Conservation (phyloP, 2,329 filamentous ascomycete species). For the Penicillium sp. region DNA sequence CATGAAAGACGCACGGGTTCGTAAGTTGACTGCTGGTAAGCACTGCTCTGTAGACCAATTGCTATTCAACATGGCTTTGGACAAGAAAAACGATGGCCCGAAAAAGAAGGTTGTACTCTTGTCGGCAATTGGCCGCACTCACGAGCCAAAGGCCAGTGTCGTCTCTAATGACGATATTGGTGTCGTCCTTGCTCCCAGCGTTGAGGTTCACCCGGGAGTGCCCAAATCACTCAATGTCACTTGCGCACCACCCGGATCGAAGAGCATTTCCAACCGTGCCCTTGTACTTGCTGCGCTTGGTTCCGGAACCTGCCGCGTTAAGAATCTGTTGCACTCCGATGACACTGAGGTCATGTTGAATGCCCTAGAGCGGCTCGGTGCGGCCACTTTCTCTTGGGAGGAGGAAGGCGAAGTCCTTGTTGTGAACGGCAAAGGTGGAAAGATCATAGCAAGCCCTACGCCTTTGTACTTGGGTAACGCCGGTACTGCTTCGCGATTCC, state of each 20-base stretch:
- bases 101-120: slow-evolving; percentile 95
- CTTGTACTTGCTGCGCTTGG: slow-evolving; percentile 88
- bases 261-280: slow-evolving; percentile 93
- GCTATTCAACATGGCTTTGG: slow-evolving; percentile 87
- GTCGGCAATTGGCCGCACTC: slow-evolving; percentile 76
- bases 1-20: slow-evolving; percentile 70
- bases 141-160: slow-evolving; percentile 78
- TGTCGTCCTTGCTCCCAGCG: slow-evolving; percentile 69
- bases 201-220: slow-evolving; percentile 65
- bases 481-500: slow-evolving; percentile 86
- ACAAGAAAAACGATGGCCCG: slow-evolving; percentile 94
- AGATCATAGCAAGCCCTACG: slow-evolving; percentile 63
- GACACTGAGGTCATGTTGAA: slow-evolving; percentile 96
- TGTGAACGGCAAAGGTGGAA: slow-evolving; percentile 82
- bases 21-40: slow-evolving; percentile 75
- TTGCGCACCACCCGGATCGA: slow-evolving; percentile 85
- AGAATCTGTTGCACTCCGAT: slow-evolving; percentile 87
- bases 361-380: slow-evolving; percentile 73
- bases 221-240: slow-evolving; percentile 57
- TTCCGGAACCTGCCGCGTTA: slow-evolving; percentile 74
- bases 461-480: slow-evolving; percentile 91
- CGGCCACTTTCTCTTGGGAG: slow-evolving; percentile 86
- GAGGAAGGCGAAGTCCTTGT: slow-evolving; percentile 85
- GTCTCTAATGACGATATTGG: slow-evolving; percentile 80
- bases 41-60: slow-evolving; percentile 76